Percentiles rank a stretch among this genome's conserved stretches.
phyloP scores from a whole-genome alignment of 1,139 yeast genomes.

The Arxiozyma slooffiae region DNA sequence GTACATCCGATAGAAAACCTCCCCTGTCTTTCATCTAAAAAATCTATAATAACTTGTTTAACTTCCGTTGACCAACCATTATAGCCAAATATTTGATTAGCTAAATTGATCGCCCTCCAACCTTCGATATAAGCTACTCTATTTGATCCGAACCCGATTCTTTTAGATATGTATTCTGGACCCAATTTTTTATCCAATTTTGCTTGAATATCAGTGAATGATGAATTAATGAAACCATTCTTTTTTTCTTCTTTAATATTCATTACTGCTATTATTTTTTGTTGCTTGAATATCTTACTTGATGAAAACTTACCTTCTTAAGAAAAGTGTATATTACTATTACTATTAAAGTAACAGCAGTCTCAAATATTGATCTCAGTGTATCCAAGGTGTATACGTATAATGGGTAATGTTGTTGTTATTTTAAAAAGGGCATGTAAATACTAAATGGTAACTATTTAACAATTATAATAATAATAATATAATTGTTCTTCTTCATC shows the following conservation, averaged over 20 bases:
- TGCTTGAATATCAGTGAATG: slow-evolving; percentile 29
- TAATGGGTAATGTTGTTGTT: too few species aligned
- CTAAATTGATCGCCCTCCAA: slow-evolving; percentile 68
- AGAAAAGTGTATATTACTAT: too few species aligned
- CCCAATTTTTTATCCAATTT: slow-evolving; percentile 61
- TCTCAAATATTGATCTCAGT: neutral
- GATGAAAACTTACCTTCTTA: neutral
- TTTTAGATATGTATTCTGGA: slow-evolving; percentile 76
- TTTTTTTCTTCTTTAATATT: slow-evolving; percentile 21
- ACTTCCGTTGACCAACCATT: slow-evolving; percentile 75
- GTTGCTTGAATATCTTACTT: too few species aligned
- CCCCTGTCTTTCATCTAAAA: slow-evolving; percentile 50
- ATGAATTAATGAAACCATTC: slow-evolving; percentile 8
- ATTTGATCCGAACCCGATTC: slow-evolving; percentile 70
- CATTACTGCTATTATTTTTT: neutral
- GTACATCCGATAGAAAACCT: slow-evolving; percentile 55
- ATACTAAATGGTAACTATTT: too few species aligned
- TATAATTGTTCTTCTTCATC: too few species aligned
- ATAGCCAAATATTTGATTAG: slow-evolving; percentile 72
- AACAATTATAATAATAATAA: too few species aligned
- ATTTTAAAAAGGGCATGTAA: too few species aligned
- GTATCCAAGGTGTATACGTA: neutral
- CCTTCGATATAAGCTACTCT: slow-evolving; percentile 69
- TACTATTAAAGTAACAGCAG: neutral
- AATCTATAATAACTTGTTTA: slow-evolving; percentile 57